Evolutionary conservation across 768 basidiomycete genomes (phyloP).

Genomic region (Pleurotus giganteus): DNA sequence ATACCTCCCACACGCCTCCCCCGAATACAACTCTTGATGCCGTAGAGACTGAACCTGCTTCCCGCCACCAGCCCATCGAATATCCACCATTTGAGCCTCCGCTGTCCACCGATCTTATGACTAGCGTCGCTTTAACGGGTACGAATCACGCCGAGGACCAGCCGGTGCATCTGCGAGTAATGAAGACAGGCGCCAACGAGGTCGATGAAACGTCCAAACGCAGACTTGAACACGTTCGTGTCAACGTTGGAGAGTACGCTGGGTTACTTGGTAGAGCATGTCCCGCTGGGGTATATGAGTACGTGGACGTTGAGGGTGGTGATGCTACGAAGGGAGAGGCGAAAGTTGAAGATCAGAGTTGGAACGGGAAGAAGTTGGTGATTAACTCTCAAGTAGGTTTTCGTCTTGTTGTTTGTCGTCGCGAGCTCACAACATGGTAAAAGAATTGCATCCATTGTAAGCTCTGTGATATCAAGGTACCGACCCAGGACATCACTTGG

Average conservation of each 20-base stretch:
- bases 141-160: conserved; percentile 99
- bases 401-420: conserved; percentile 4
- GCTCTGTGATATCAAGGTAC: conserved; percentile 94
- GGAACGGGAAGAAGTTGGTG: conserved; percentile 83
- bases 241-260: conserved; percentile 78
- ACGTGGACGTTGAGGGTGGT: conserved; percentile 52
- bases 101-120: conserved; percentile 90
- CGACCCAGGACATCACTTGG: conserved; percentile 97
- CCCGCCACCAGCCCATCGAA: conserved; percentile 67
- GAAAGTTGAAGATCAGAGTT: conserved; percentile 40
- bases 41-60: conserved; percentile 66
- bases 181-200: conserved; percentile 30
- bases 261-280: conserved; percentile 88
- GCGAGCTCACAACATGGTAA: conserved; percentile 19
- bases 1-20: conserved; percentile 3
- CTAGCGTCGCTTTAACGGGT: conserved; percentile 83
- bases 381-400: conserved; percentile 90
- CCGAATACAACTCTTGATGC: conserved; percentile 43
- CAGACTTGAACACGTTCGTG: conserved; percentile 64
- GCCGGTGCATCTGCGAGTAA: conserved; percentile 80
- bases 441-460: conserved; percentile 95
- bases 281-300: conserved; percentile 97
- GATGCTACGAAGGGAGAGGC: conserved; percentile 39
- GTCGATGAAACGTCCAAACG: conserved; percentile 40
- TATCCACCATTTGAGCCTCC: conserved; percentile 89